Base-by-base conservation (phyloP, 495 filamentous ascomycete genomes). In the Mytilinidion resinicola region DNA sequence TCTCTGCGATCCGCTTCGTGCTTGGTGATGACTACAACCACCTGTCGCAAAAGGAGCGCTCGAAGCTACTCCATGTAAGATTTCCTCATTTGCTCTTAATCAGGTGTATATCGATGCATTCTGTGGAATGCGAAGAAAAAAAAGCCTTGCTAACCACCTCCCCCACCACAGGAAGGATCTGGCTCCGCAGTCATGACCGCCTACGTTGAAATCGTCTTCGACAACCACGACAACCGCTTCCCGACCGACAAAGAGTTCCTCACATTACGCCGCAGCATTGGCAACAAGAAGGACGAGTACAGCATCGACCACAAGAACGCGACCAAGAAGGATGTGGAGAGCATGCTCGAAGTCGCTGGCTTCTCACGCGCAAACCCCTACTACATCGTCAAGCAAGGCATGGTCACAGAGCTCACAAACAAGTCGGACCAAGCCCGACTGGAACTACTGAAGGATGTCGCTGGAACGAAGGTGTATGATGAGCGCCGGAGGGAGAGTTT, bases 161-260 rank as follows among this genome's bases (percentile, higher is more conserved):
- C 53, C 15, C 1, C 17, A 4, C 30, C 20, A 76, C 68, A 85
- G 82, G 93, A 99, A 80, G 93, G 93, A 37, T 92, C 92, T 1
- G 93, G 93, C 15, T 95, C 92, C 0, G 93, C 93, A 8, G 93
- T 99, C 67, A 96, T 97, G 92, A 95, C 91, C 36, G 93, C 93
- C 15, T 99, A 96, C 64, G 93, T 99, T 56, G 93, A 99, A 73
- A 89, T 99, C 62, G 93, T 96, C 62, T 99, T 99, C 70, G 95
- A 99, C 77, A 99, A 99, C 70, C 87, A 80, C 53, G 92, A 97
- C 69, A 90, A 93, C 65, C 88, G 93, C 65, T 99, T 97, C 72
- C 91, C 91, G 39, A 96, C 91, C 11, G 92, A 90, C 55, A 91
- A 89, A 64, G 83, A 89, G 36, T 92, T 97, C 68, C 80, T 97